These are phyloP conservation scores for Wickerhamomyces hampshirensis DNA, from an alignment of 805 yeast species.

Conservation along the genomic window DNA sequence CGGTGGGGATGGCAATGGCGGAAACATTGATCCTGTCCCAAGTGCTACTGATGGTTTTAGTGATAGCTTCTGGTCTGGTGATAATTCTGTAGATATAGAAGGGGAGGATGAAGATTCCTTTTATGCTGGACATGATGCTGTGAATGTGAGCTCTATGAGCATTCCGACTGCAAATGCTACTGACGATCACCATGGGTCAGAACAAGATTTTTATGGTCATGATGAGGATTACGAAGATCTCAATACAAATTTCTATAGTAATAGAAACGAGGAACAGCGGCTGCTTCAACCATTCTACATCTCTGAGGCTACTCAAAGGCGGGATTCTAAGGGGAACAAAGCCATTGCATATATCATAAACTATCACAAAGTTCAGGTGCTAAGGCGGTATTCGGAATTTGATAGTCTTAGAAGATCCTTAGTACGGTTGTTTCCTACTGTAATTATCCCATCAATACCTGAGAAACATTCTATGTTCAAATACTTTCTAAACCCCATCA, in stretches of 20 bases:
- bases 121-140: no score
- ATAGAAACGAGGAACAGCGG: neutral
- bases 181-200: neutral
- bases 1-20: neutral
- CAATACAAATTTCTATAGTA: neutral
- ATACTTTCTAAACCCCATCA: slow-evolving; percentile 38
- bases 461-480: slow-evolving; percentile 65
- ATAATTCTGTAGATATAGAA: no score
- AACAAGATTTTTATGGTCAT: neutral
- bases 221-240: slow-evolving; percentile 1
- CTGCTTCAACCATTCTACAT: slow-evolving; percentile 29
- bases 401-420: slow-evolving; percentile 72
- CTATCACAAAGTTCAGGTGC: slow-evolving; percentile 46
- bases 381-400: slow-evolving; percentile 88
- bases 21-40: no score
- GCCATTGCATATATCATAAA: slow-evolving; percentile 78
- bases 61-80: no score
- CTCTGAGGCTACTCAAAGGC: slow-evolving; percentile 48
- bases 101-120: no score
- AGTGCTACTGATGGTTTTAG: no score
- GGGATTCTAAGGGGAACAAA: slow-evolving; percentile 56
- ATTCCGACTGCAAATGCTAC: no score
- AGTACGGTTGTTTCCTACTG: slow-evolving; percentile 70
- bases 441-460: slow-evolving; percentile 92
- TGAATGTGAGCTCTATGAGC: no score